Base-by-base conservation (phyloP, 345 rosid genomes). In the Syzygium grande region DNA sequence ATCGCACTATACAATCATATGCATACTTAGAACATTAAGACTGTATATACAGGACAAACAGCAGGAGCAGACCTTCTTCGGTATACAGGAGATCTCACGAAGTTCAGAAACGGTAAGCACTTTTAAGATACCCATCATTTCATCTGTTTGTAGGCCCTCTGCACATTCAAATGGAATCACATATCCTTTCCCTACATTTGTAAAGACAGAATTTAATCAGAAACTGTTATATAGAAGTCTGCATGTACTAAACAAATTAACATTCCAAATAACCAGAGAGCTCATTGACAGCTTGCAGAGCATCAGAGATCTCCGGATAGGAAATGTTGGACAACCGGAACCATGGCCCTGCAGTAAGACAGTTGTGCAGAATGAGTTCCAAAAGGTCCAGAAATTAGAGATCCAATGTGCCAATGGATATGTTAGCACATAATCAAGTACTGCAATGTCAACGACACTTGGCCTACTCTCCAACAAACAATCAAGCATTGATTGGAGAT, bases 271-370 rank as follows among this genome's bases (percentile, higher is more conserved):
- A 92, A 97, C 99, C 98, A 88, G 92, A 91, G 61, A 97, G 95
- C 73, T 91, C 95, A 52, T 90, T 91, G 87, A 92, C 61, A 77
- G 98, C 97, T 89, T 91, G 92, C 88, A 88, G 87, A 89, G 90
- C 87, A 93, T 95, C 90, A 54, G 89, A 88, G 84, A 96, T 89
- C 93, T 97, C 99, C 68, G 92, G 91, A 87, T 96, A 97, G 14
- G 92, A 90, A 90, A 96, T 93, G 88, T 88, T 94, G 59, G 97
- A 94, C 89, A 95, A 59, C 89, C 95, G 95, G 84, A 97, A 96
- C 99, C 99, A 97, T 80, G 98, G 98, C 85, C 98, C 99, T 96
- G 90, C 85, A 88, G 59, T 85, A 89, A 88, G 30, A 87, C 11
- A 87, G 53, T 86, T 59, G 17, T 73, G 51, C n/a, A 87, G 85